A percentile compares a stretch with the other conserved stretches of the same genome.
Conservation (phyloP, 495 filamentous ascomycete species). For the Bacidia gigantensis region DNA sequence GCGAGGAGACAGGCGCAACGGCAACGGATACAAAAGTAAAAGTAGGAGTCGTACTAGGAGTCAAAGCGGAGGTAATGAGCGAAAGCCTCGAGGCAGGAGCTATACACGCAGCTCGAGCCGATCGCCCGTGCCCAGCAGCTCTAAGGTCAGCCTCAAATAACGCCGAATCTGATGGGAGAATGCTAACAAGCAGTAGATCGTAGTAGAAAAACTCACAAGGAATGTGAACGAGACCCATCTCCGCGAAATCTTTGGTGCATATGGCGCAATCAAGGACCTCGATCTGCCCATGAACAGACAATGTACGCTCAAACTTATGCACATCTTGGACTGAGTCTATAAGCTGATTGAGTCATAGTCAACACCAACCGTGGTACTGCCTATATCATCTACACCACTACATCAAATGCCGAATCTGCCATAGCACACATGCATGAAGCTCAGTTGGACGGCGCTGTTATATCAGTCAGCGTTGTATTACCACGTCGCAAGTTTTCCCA, state of each 20-base stretch:
- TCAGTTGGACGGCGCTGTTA: slow-evolving; percentile 73
- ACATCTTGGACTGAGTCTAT: not conserved
- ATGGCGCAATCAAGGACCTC: slow-evolving; percentile 71
- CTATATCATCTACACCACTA: slow-evolving; percentile 72
- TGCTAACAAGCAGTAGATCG: slow-evolving; percentile 46
- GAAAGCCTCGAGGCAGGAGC: slow-evolving; percentile 28
- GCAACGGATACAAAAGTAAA: slow-evolving; percentile 26
- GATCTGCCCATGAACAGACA: slow-evolving; percentile 79
- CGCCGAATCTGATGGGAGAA: too few relatives aligned
- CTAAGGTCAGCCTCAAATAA: slow-evolving; percentile 34
- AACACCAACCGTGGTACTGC: slow-evolving; percentile 86
- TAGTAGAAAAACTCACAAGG: slow-evolving; percentile 91
- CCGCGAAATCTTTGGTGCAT: slow-evolving; percentile 80
- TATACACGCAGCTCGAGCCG: slow-evolving; percentile 36
- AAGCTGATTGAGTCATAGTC: slow-evolving; percentile 34
- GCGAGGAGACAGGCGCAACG: slow-evolving; percentile 26
- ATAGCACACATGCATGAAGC: slow-evolving; percentile 98
- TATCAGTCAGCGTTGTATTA: slow-evolving; percentile 88
- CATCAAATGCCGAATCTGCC: slow-evolving; percentile 70
- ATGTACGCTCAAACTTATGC: slow-evolving; percentile 47
- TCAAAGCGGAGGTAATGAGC: slow-evolving; percentile 23
- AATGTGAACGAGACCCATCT: slow-evolving; percentile 85
- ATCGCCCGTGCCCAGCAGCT: slow-evolving; percentile 34
- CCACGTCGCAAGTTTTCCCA: slow-evolving; percentile 54
- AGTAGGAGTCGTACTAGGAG: slow-evolving; percentile 31